These are phyloP conservation scores for Hypericum perforatum DNA, from an alignment of 345 rosid genomes.

Conservation along the genomic window DNA sequence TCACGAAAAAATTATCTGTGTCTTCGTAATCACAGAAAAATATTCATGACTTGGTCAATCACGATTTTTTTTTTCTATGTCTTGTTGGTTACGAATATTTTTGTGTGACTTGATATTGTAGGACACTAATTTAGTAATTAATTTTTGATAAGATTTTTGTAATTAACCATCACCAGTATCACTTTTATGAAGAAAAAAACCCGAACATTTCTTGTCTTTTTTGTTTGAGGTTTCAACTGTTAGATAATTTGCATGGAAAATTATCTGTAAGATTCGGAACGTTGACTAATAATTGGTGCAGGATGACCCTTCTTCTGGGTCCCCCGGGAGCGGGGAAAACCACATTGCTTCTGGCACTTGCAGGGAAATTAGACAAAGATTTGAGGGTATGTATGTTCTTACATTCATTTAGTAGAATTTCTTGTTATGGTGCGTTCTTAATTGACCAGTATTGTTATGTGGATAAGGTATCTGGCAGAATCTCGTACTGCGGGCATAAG, in stretches of 20 bases:
- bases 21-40: too few relatives aligned
- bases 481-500: neutral
- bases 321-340: conserved; percentile 62
- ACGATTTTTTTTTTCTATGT: too few relatives aligned
- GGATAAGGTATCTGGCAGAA: neutral
- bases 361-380: conserved; percentile 27
- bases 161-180: too few relatives aligned
- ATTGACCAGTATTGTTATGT: neutral
- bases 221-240: too few relatives aligned
- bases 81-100: too few relatives aligned
- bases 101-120: too few relatives aligned
- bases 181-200: too few relatives aligned
- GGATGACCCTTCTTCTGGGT: conserved; percentile 55
- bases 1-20: too few relatives aligned
- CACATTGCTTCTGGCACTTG: conserved; percentile 40
- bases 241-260: neutral
- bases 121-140: too few relatives aligned
- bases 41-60: too few relatives aligned
- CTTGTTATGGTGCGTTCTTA: neutral
- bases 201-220: too few relatives aligned
- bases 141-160: too few relatives aligned
- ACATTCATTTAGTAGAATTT: neutral
- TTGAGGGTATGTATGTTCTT: conserved; percentile 28
- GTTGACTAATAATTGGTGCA: conserved; percentile 6
- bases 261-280: neutral